Conservation (phyloP, 805 yeast genomes). For the Tetrapisispora fleetii region DNA sequence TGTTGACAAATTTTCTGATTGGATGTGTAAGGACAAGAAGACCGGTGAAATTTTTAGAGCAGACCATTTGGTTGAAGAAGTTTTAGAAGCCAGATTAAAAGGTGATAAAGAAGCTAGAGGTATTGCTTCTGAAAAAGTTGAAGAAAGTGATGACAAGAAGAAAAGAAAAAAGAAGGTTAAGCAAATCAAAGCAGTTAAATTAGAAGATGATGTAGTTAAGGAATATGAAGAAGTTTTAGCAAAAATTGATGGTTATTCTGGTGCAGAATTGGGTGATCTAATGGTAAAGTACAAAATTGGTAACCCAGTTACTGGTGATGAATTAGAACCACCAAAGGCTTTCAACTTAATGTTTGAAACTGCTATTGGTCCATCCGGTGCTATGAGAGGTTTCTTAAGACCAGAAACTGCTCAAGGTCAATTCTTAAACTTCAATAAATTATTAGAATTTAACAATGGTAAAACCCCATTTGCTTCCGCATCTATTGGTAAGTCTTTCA, state of each 20-base stretch:
- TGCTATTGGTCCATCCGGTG: constrained; percentile 98
- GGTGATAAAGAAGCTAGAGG: constrained; percentile 98
- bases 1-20: constrained; percentile 97
- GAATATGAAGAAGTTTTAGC: constrained; percentile 86
- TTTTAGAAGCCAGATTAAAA: constrained; percentile 87
- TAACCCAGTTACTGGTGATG: constrained; percentile 85
- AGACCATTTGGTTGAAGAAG: constrained; percentile 97
- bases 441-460: constrained; percentile 88
- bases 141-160: constrained; percentile 68
- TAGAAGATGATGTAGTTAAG: constrained; percentile 66
- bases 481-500: constrained; percentile 94
- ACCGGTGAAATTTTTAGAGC: constrained; percentile 98
- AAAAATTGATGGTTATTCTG: constrained; percentile 90
- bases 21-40: constrained; percentile 95
- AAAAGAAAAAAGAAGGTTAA: constrained; percentile 94
- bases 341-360: constrained; percentile 99
- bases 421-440: constrained; percentile 87
- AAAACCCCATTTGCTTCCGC: constrained; percentile 99
- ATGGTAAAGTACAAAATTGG: constrained; percentile 74
- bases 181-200: constrained; percentile 80
- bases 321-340: constrained; percentile 82
- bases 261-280: constrained; percentile 82
- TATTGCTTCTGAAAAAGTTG: constrained; percentile 41
- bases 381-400: constrained; percentile 86
- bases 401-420: constrained; percentile 99